phyloP scores from a whole-genome alignment of 2,329 filamentous ascomycete genomes.

The Alternaria gansuensis region DNA sequence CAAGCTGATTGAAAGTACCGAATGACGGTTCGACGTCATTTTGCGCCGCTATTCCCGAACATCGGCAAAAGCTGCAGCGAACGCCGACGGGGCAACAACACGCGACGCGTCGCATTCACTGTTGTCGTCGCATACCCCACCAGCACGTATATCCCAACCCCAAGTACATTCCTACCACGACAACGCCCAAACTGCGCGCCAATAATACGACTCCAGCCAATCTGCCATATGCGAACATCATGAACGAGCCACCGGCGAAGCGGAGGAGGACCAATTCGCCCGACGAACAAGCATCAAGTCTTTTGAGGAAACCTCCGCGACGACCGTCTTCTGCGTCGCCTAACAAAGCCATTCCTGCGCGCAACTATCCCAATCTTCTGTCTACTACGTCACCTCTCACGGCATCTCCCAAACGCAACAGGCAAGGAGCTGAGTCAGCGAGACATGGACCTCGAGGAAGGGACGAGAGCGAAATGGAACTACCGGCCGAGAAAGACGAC shows the following conservation, averaged over 20 bases:
- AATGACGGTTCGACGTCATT: constrained; percentile 44
- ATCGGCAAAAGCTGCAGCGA: constrained; percentile 40
- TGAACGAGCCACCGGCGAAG: constrained; percentile 49
- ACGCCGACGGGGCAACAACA: constrained; percentile 37
- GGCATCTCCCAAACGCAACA: constrained; percentile 13
- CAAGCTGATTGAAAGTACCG: constrained; percentile 24
- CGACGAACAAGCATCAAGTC: constrained; percentile 33
- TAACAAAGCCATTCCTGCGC: constrained; percentile 53
- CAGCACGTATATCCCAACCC: not conserved
- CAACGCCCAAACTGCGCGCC: not conserved
- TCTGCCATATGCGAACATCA: constrained; percentile 14
- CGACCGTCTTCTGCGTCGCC: constrained; percentile 53
- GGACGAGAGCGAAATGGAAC: constrained; percentile 19
- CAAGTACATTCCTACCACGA: constrained; percentile 10
- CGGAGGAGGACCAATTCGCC: constrained; percentile 48
- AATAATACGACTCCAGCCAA: not conserved
- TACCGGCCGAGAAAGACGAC: constrained; percentile 17
- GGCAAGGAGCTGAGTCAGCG: constrained; percentile 23
- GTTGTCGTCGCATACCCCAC: constrained; percentile 15
- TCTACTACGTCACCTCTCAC: constrained; percentile 26
- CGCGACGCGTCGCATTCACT: constrained; percentile 42
- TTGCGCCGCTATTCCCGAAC: constrained; percentile 35
- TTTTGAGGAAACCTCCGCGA: constrained; percentile 45
- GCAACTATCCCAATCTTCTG: constrained; percentile 50
- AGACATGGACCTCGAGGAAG: constrained; percentile 14